Evolutionary conservation across 345 rosid genomes (phyloP).

Genomic region (Fremontodendron californicum): DNA sequence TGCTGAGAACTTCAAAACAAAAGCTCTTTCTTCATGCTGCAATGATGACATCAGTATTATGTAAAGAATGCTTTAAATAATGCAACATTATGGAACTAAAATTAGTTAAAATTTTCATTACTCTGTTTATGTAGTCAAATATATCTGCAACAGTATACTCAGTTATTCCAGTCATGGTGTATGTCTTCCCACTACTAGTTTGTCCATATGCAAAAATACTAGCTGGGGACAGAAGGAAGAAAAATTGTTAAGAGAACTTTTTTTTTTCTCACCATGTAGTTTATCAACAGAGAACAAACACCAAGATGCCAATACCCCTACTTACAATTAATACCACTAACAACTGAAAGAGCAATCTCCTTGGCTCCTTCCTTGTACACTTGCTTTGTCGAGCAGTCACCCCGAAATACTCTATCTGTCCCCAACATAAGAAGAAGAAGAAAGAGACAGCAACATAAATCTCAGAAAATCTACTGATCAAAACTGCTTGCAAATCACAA

Average conservation of each 20-base stretch:
- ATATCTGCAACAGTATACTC: constrained; percentile 81
- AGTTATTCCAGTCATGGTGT: constrained; percentile 94
- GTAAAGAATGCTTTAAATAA: neutral
- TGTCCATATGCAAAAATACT: constrained; percentile 97
- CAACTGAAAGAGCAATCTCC: constrained; percentile 89
- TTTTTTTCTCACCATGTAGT: neutral
- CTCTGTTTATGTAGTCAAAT: constrained; percentile 74
- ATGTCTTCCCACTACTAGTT: constrained; percentile 99
- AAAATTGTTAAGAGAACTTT: neutral
- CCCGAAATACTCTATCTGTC: constrained; percentile 86
- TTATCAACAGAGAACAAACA: neutral
- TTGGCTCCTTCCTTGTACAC: constrained; percentile 78
- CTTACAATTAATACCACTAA: constrained; percentile 89
- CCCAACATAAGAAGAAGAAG: constrained; percentile 19
- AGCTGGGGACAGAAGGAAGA: constrained; percentile 43
- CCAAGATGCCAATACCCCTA: constrained; percentile 8
- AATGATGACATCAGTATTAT: constrained; percentile 10
- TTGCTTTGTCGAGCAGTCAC: constrained; percentile 73
- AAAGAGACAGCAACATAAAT: neutral
- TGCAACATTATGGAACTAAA: constrained; percentile 11
- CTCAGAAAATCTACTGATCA: neutral
- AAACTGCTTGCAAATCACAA: constrained; percentile 9
- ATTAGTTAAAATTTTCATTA: constrained; percentile 29
- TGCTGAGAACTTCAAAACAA: constrained; percentile 87
- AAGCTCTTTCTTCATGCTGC: constrained; percentile 94